Evolutionary conservation across 352 stramenopile genomes (phyloP), one percentile per base, ranked within the genome.

Genomic region (Saprolegnia parasitica): DNA sequence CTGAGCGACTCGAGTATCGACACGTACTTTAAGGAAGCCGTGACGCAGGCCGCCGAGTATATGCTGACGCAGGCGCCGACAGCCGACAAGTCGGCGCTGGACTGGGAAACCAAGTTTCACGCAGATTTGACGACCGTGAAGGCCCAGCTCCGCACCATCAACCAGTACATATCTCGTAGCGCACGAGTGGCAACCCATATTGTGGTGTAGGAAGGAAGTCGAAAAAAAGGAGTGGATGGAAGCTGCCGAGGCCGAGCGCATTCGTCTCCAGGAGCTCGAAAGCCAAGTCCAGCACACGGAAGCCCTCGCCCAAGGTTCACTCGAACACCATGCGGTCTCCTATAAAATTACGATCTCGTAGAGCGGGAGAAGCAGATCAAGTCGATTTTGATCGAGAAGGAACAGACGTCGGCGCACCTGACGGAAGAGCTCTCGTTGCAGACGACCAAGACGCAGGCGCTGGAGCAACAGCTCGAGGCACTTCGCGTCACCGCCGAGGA

Each of bases 1-100:
- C 85, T 81, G 24, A 80, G 72, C 16, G 83, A 91, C 20, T 76
- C 84, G 11, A 82, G 80, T 64, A 87, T 94, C 26, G 80, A 90
- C 18, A 74, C 77, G 1, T 57, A 86, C 1, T 92, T 91, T 65
- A 62, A 71, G 26, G 78, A 79, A 16, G 76, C 80, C 0, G 56
- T 94, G 26, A 83, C 89, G 68, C 76, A 85, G 24, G 76, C 84
- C 49, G 82, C 78, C 46, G 74, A 77, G 24, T 78, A 84, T 55
- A 90, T 93, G 54, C 68, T 91, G 56, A 77, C 29, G 35, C 37
- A 42, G n/a, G 72, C 77, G 65, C 75, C 80, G 26, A 73, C 72
- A 32, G 78, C 78, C 55, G 78, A 73, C 55, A 80, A 88, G 45
- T 83, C 76, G 42, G 72, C 76, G 13, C 82, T 80, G 47, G 73